These are phyloP conservation scores for Scheffersomyces coipomensis DNA, from an alignment of 805 yeast species.

Conservation along the genomic window DNA sequence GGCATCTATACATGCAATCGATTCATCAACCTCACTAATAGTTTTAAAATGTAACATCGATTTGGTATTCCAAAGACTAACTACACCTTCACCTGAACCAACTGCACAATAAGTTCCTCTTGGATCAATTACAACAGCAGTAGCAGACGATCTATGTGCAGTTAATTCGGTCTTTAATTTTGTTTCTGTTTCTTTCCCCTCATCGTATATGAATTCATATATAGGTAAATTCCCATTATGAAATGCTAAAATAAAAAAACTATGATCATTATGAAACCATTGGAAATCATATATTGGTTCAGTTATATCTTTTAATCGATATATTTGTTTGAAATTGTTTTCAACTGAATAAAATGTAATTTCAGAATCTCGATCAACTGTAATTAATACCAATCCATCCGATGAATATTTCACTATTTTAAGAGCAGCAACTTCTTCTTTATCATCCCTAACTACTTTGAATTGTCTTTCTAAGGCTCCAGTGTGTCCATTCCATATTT, in stretches of 20 bases:
- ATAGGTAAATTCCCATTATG: conserved; percentile 44
- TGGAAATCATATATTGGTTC: conserved; percentile 38
- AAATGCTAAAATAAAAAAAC: conserved; percentile 36
- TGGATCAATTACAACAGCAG: conserved; percentile 50
- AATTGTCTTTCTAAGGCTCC: conserved; percentile 32
- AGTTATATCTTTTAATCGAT: conserved; percentile 20
- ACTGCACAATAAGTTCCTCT: conserved; percentile 48
- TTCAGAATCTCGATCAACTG: conserved; percentile 38
- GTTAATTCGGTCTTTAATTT: conserved; percentile 17
- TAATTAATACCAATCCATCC: conserved; percentile 47
- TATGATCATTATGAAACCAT: conserved; percentile 46
- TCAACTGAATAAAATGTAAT: conserved; percentile 33
- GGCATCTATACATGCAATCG: conserved; percentile 37
- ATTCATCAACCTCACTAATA: conserved; percentile 41
- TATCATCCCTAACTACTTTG: conserved; percentile 17
- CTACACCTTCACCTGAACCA: conserved; percentile 59
- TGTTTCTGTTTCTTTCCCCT: conserved; percentile 3
- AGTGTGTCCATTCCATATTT: conserved; percentile 43
- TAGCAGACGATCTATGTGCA: conserved; percentile 51
- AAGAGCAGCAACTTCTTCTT: conserved; percentile 7
- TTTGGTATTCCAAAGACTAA: conserved; percentile 47
- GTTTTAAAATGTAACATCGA: conserved; percentile 36
- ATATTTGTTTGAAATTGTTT: conserved; percentile 15
- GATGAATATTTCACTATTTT: conserved; percentile 37
- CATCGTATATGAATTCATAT: conserved; percentile 13